Conservation (phyloP, 1,139 yeast species). For the Geotrichum aggregatum region DNA sequence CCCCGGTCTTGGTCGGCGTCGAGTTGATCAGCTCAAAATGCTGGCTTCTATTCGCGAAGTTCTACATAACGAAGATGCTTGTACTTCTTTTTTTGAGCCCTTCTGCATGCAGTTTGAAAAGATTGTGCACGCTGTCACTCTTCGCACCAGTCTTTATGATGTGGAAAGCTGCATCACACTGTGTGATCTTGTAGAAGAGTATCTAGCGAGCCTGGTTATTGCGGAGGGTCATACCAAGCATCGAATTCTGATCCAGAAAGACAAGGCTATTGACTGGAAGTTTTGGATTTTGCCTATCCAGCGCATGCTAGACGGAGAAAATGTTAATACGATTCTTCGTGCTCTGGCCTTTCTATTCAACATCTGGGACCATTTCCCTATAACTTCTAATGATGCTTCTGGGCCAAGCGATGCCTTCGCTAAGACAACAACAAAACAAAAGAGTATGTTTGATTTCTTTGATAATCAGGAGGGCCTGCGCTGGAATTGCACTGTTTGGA, state of each 20-base stretch:
- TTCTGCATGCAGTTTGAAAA: constrained; percentile 39
- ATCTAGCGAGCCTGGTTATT: constrained; percentile 33
- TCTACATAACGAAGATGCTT: constrained; percentile 36
- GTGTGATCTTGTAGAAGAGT: constrained; percentile 47
- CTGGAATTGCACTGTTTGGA: constrained; percentile 51
- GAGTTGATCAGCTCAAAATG: constrained; percentile 39
- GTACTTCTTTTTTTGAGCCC: constrained; percentile 34
- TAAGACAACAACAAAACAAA: neutral
- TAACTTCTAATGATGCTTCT: constrained; percentile 25
- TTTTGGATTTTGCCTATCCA: constrained; percentile 67
- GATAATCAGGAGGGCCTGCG: constrained; percentile 27
- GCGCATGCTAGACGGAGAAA: constrained; percentile 59
- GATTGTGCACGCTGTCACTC: constrained; percentile 39
- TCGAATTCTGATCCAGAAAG: constrained; percentile 29
- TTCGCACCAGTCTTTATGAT: constrained; percentile 38
- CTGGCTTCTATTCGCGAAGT: constrained; percentile 38
- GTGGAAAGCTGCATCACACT: constrained; percentile 47
- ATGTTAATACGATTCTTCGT: constrained; percentile 57
- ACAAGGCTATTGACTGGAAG: constrained; percentile 54
- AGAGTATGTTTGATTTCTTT: constrained; percentile 22
- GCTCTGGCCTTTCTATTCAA: constrained; percentile 66
- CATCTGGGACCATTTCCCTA: constrained; percentile 68
- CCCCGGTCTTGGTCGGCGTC: constrained; percentile 28
- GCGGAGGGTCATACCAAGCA: constrained; percentile 29
- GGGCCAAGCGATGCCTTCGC: neutral